Evolutionary conservation across 2,329 filamentous ascomycete species (phyloP), one percentile per base, ranked within the genome.

Genomic region (Venturia carpophila): DNA sequence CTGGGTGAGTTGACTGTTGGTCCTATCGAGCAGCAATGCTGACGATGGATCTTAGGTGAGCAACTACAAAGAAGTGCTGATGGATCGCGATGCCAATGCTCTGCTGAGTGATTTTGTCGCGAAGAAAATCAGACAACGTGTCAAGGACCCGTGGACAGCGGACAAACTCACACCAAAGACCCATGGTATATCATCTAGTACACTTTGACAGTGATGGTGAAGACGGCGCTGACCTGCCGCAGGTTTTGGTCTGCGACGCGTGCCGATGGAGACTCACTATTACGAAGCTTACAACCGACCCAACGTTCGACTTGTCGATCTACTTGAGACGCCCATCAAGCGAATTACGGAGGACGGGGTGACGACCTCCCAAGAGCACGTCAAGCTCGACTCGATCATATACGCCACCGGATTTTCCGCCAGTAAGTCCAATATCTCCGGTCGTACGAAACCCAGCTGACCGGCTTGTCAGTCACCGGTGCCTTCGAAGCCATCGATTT

Each of bases 241-340:
- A 0, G 86, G 82, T 80, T 87, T 84, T 75, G 87, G 88, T 71
- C 80, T 85, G 0, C 84, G 84, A 0, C 79, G 77, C 24, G 87
- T 87, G 72, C 82, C 72, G 83, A 87, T 69, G 77, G 79, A 9
- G 10, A 63, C 61, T 15, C 45, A 49, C 47, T 87, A 84, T 69
- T 78, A 87, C 1, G 69, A 76, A 7, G 67, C 79, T 0, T 88
- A 87, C 77, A 87, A 87, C 73, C 69, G 68, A 60, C 73, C 78
- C 0, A 79, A 84, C 68, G 84, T 87, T 5, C 75, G 78, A 13
- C 79, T 87, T 0, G 75, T 87, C n/a, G 82, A 87, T 70, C 85
- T 83, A 0, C 73, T 81, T 43, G 81, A 80, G 7, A 77, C 77
- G 67, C 81, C 82, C 13, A 52, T 63, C 13, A 42, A 63, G 41